Evolutionary conservation across 371 early-diverging fungal genomes (phyloP).

Genomic region (Actinomortierella ambigua): DNA sequence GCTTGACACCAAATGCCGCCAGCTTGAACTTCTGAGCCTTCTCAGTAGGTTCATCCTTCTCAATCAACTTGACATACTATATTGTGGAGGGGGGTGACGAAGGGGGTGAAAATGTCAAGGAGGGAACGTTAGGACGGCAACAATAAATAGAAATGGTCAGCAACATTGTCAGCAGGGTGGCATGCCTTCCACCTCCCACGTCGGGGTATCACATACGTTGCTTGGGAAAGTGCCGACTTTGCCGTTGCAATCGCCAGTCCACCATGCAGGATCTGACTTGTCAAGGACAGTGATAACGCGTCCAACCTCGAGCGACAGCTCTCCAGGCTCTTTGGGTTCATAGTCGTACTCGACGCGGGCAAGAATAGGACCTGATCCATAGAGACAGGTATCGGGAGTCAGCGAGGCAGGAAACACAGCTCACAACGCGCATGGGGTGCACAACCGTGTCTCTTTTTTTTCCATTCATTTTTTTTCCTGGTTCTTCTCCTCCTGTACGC

Average conservation of each 20-base stretch:
- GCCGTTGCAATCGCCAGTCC: constrained; percentile 72
- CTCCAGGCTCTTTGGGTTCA: constrained; percentile 68
- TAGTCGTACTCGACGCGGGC: constrained; percentile 74
- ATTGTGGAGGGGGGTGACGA: background rate
- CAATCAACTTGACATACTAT: constrained; percentile 55
- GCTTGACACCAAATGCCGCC: constrained; percentile 82
- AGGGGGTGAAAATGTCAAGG: background rate
- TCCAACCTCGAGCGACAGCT: constrained; percentile 68
- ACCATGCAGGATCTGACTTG: constrained; percentile 71
- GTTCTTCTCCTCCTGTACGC: no score
- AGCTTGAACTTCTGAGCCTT: constrained; percentile 55
- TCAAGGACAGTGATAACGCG: constrained; percentile 70
- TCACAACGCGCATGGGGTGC: no score
- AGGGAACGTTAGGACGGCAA: background rate
- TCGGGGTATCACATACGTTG: constrained; percentile 48
- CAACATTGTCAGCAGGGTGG: constrained; percentile 14
- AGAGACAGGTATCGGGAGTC: no score
- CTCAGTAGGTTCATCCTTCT: constrained; percentile 33
- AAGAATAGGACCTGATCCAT: constrained; percentile 52
- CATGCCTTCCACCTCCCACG: constrained; percentile 8
- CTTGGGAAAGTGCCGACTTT: constrained; percentile 72
- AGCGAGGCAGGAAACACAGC: no score
- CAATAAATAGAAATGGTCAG: background rate
- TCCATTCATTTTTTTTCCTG: no score
- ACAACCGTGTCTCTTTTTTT: constrained; percentile 11